These are phyloP conservation scores for Lodderomyces oxycetoniae DNA, from an alignment of 1,139 yeast species.

Conservation along the genomic window DNA sequence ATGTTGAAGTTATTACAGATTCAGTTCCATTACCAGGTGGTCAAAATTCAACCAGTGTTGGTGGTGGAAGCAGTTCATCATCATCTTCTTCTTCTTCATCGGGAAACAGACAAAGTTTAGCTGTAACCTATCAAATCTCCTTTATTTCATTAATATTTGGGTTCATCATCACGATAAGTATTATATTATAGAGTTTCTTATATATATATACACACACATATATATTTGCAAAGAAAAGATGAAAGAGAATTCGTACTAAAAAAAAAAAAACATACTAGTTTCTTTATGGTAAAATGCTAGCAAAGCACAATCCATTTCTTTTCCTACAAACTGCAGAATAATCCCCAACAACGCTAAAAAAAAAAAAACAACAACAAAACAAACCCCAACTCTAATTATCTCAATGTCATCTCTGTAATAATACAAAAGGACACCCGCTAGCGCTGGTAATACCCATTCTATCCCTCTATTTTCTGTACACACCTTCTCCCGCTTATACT, in stretches of 20 bases:
- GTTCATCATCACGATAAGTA: background rate
- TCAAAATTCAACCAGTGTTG: slow-evolving; percentile 4
- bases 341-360: background rate
- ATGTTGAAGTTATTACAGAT: slow-evolving; percentile 8
- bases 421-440: background rate
- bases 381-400: background rate
- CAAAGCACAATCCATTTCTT: too few relatives aligned
- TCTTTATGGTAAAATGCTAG: too few relatives aligned
- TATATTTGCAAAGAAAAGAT: background rate
- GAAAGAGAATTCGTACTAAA: background rate
- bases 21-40: slow-evolving; percentile 9
- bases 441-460: too few relatives aligned
- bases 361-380: too few relatives aligned
- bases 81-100: background rate
- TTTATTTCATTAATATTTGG: background rate
- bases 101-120: background rate
- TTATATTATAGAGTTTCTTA: slow-evolving; percentile 3
- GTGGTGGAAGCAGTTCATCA: slow-evolving; percentile 1
- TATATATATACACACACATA: background rate
- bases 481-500: too few relatives aligned
- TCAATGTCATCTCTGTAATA: background rate
- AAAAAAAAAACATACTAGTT: too few relatives aligned
- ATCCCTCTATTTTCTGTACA: too few relatives aligned
- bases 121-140: background rate
- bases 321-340: too few relatives aligned